Conservation (phyloP, 805 yeast species). For the Ogataea polymorpha region DNA sequence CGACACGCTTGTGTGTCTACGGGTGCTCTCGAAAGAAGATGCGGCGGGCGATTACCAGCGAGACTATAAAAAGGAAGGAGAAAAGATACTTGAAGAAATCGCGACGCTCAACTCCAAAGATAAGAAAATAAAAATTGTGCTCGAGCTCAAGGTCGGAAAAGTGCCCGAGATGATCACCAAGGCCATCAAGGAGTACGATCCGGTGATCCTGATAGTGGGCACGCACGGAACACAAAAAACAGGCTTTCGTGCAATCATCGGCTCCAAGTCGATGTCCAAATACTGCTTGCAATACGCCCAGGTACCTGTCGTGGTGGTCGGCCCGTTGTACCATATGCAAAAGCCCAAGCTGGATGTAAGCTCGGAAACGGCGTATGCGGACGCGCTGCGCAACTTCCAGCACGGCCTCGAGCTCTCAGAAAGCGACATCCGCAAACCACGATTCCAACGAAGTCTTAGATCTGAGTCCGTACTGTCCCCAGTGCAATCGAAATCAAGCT, state of each 20-base stretch:
- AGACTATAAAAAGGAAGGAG: conserved; percentile 35
- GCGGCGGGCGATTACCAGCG: conserved; percentile 18
- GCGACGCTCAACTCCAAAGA: conserved; percentile 33
- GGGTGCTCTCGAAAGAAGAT: conserved; percentile 38
- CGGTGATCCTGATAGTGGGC: conserved; percentile 44
- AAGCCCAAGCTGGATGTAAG: not conserved
- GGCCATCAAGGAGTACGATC: conserved; percentile 44
- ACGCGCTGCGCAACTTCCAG: conserved; percentile 3
- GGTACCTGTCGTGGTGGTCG: conserved; percentile 45
- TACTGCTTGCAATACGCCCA: conserved; percentile 45
- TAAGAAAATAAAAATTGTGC: conserved; percentile 39
- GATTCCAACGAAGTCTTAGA: conserved; percentile 25
- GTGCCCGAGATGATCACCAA: conserved; percentile 39
- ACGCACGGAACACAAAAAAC: conserved; percentile 37
- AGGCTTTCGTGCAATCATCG: conserved; percentile 37
- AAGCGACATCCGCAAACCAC: conserved; percentile 15
- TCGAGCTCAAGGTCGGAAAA: conserved; percentile 44
- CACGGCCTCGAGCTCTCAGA: conserved; percentile 2
- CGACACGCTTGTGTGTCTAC: conserved; percentile 43
- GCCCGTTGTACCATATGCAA: conserved; percentile 30
- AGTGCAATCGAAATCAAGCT: conserved; percentile 23
- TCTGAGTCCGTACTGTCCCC: conserved; percentile 19
- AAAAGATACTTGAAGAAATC: conserved; percentile 31
- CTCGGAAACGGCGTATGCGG: not conserved
- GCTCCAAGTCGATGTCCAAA: conserved; percentile 46